phyloP scores from a whole-genome alignment of 129 eudicot genomes.

The Ambrosia artemisiifolia region DNA sequence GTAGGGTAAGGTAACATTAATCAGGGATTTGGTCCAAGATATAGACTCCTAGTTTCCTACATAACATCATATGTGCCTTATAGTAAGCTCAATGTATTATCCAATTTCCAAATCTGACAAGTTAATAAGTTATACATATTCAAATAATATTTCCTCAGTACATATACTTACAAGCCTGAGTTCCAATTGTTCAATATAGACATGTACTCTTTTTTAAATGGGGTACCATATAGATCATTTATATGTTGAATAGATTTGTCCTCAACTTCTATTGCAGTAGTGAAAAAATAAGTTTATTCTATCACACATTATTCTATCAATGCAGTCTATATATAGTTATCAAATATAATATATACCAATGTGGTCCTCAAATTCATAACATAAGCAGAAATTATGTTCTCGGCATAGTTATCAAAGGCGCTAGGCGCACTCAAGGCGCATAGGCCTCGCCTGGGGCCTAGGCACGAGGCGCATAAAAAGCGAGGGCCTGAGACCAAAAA shows the following conservation, averaged over 20 bases:
- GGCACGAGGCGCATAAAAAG: too few species aligned
- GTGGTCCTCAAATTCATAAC: background rate
- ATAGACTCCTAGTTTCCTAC: background rate
- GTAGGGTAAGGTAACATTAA: background rate
- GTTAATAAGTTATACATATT: background rate
- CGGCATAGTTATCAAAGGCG: too few species aligned
- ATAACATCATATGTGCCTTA: background rate
- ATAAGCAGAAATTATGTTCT: background rate
- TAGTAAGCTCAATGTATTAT: background rate
- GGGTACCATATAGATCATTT: constrained; percentile 9
- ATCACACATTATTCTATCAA: background rate
- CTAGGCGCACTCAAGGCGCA: too few species aligned
- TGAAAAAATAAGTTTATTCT: background rate
- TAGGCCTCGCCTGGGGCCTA: too few species aligned
- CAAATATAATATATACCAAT: too few species aligned
- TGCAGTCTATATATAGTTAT: constrained; percentile 6
- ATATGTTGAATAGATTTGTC: background rate
- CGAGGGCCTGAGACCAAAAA: too few species aligned
- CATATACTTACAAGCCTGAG: background rate
- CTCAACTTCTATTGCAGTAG: constrained; percentile 4
- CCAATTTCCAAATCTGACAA: background rate
- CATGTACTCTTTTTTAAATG: background rate
- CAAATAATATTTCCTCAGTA: background rate
- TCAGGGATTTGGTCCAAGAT: background rate
- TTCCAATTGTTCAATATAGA: background rate